phyloP scores from a whole-genome alignment of 768 basidiomycete genomes.

The Mycena leptocephala region DNA sequence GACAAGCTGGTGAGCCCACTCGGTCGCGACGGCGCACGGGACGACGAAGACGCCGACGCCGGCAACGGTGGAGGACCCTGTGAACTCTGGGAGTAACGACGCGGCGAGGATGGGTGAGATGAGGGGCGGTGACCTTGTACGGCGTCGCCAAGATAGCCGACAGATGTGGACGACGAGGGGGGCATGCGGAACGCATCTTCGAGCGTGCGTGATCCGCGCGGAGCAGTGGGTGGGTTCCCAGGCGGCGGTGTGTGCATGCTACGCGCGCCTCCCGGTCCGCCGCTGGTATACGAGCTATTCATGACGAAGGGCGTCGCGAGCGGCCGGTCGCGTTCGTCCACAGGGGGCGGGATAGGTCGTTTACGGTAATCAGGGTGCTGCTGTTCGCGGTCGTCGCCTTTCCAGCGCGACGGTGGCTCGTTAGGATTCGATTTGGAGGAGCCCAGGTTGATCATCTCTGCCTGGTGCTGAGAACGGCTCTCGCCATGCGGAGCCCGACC shows the following conservation, averaged over 20 bases:
- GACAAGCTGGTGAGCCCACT: conserved; percentile 30
- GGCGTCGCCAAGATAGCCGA: conserved; percentile 41
- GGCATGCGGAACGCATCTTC: conserved; percentile 52
- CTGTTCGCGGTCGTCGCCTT: conserved; percentile 51
- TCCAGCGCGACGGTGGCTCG: conserved; percentile 55
- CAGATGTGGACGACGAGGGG: conserved; percentile 42
- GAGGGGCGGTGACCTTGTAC: conserved; percentile 30
- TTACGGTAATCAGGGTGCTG: conserved; percentile 49
- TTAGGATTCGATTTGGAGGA: conserved; percentile 53
- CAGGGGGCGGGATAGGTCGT: conserved; percentile 50
- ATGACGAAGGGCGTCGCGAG: conserved; percentile 70
- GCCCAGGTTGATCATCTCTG: conserved; percentile 69
- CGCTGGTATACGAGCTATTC: conserved; percentile 60
- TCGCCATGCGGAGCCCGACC: conserved; percentile 53
- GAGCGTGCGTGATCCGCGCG: conserved; percentile 45
- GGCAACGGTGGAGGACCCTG: conserved; percentile 35
- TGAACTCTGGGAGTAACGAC: conserved; percentile 37
- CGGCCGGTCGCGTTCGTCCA: conserved; percentile 69
- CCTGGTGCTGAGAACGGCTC: conserved; percentile 54
- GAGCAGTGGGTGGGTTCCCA: conserved; percentile 50
- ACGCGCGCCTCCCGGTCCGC: conserved; percentile 35
- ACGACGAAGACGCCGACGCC: conserved; percentile 36
- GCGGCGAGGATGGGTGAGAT: conserved; percentile 35
- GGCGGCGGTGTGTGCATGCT: conserved; percentile 39
- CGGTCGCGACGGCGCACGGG: conserved; percentile 41